Evolutionary conservation across 495 filamentous ascomycete species (phyloP).

Genomic region (Penicillium odoratum): DNA sequence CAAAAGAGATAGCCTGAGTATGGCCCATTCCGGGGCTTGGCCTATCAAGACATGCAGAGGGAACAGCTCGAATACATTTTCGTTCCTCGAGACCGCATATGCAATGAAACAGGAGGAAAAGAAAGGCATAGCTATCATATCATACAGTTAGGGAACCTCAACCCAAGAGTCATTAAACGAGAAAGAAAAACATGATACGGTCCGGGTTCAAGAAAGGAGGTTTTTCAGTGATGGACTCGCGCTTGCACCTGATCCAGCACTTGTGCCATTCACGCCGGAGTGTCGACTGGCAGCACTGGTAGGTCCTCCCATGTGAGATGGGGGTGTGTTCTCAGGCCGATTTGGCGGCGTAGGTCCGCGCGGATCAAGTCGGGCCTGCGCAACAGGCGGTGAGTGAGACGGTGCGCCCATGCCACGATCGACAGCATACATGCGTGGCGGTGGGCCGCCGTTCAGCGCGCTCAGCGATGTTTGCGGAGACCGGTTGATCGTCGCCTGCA

Average conservation of each 20-base stretch:
- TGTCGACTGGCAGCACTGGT: constrained; percentile 33
- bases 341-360: constrained; percentile 36
- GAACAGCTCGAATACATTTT: constrained; percentile 15
- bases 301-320: constrained; percentile 24
- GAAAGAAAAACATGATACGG: constrained; percentile 3
- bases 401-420: constrained; percentile 38
- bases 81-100: constrained; percentile 25
- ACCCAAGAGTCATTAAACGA: neutral
- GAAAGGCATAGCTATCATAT: constrained; percentile 29
- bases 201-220: constrained; percentile 57
- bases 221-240: constrained; percentile 76
- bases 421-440: constrained; percentile 35
- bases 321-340: constrained; percentile 35
- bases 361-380: constrained; percentile 36
- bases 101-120: constrained; percentile 27
- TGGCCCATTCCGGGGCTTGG: neutral
- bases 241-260: constrained; percentile 54
- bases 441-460: constrained; percentile 40
- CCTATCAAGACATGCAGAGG: neutral
- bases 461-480: constrained; percentile 44
- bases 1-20: constrained; percentile 11
- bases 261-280: constrained; percentile 37
- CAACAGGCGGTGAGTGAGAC: constrained; percentile 40
- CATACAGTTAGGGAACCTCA: constrained; percentile 23
- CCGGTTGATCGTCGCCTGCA: constrained; percentile 42